These are phyloP conservation scores for Yarrowia divulgata DNA, from an alignment of 805 yeast genomes.

Conservation along the genomic window DNA sequence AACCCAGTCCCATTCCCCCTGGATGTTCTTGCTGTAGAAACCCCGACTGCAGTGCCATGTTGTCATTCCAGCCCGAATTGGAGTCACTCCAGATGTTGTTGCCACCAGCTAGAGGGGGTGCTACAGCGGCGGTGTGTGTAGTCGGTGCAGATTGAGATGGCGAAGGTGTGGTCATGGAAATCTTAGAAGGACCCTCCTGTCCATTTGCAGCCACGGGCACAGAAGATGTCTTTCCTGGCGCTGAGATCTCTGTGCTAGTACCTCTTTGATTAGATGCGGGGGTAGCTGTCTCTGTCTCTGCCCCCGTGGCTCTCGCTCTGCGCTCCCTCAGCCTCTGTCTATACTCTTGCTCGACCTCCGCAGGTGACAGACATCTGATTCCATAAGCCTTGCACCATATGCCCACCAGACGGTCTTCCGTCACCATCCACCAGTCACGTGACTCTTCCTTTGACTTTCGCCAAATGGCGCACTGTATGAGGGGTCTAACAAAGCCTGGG, in stretches of 20 bases:
- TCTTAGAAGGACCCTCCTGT: not conserved
- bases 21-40: not conserved
- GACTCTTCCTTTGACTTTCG: conserved; percentile 14
- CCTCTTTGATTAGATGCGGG: not conserved
- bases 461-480: conserved; percentile 27
- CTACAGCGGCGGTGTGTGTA: not conserved
- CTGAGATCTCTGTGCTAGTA: conserved; percentile 3
- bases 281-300: not conserved
- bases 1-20: not conserved
- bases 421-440: conserved; percentile 22
- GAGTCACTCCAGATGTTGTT: conserved; percentile 35
- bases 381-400: conserved; percentile 33
- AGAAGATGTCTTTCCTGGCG: not conserved
- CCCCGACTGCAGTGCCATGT: conserved; percentile 17
- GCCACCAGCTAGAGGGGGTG: conserved; percentile 20
- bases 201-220: not conserved
- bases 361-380: conserved; percentile 1
- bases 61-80: conserved; percentile 24
- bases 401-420: conserved; percentile 11
- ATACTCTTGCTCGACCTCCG: conserved; percentile 33
- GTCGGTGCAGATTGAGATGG: not conserved
- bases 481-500: not conserved
- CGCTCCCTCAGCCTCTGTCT: conserved; percentile 17
- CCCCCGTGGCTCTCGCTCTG: not conserved
- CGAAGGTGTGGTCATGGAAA: not conserved